A percentile compares a stretch with the other conserved stretches of the same genome.
Evolutionary conservation across 78 protist species (phyloP).

Genomic region (Protostelium mycophagum): DNA sequence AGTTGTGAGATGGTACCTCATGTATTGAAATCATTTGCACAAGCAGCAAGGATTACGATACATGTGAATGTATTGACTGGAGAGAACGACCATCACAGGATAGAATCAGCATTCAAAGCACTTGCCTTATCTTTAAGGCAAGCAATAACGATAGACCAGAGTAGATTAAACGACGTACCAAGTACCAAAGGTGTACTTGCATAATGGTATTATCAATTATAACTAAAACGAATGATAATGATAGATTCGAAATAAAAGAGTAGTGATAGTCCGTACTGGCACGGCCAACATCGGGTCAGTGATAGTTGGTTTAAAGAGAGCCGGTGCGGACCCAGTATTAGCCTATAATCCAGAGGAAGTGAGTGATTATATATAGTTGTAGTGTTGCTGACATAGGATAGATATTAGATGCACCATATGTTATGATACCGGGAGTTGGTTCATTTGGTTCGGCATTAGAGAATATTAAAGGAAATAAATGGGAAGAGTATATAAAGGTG

Average conservation of each 20-base stretch:
- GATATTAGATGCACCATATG: not conserved
- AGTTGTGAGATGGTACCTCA: conserved; percentile 77
- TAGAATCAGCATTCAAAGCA: conserved; percentile 75
- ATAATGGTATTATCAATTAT: no score
- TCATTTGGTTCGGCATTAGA: not conserved
- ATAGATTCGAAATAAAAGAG: no score
- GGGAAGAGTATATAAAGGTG: not conserved
- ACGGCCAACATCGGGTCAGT: conserved; percentile 8
- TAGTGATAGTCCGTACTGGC: not conserved
- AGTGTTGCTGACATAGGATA: not conserved
- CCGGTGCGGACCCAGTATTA: not conserved
- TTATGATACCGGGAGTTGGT: conserved; percentile 16
- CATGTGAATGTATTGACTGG: conserved; percentile 69
- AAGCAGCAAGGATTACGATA: conserved; percentile 43
- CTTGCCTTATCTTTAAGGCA: conserved; percentile 37
- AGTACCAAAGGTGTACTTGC: conserved; percentile 1
- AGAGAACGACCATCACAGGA: conserved; percentile 73
- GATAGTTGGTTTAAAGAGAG: not conserved
- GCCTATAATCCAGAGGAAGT: not conserved
- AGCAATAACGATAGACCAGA: conserved; percentile 33
- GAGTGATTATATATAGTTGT: not conserved
- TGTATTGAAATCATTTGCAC: conserved; percentile 62
- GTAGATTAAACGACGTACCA: conserved; percentile 1
- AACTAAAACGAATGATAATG: no score
- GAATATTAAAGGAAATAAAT: not conserved